phyloP scores from a whole-genome alignment of 345 rosid species.

The Dimocarpus longan region DNA sequence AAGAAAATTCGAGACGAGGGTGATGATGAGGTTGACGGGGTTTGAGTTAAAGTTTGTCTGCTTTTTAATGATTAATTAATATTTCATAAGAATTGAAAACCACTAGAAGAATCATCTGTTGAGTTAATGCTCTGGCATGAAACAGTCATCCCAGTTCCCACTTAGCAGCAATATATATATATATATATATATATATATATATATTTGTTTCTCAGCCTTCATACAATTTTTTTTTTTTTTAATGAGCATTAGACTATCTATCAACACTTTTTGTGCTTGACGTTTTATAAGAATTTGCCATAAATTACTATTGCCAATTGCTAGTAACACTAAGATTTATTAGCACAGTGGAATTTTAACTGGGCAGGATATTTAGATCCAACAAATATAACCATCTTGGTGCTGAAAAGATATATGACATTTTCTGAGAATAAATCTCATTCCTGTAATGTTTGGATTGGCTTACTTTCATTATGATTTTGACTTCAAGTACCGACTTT shows the following conservation, averaged over 20 bases:
- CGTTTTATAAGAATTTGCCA: not conserved
- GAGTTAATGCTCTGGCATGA: not conserved
- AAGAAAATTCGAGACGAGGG: no score
- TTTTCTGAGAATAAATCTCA: not conserved
- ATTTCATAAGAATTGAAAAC: constrained; percentile 2
- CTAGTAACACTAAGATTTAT: not conserved
- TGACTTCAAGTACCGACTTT: not conserved
- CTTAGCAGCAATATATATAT: constrained; percentile 2
- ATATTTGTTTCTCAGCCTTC: not conserved
- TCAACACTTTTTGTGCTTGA: not conserved
- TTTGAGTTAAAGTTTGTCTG: constrained; percentile 34
- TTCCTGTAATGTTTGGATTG: constrained; percentile 5
- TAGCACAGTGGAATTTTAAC: not conserved
- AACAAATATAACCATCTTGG: constrained; percentile 1
- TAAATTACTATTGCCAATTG: not conserved
- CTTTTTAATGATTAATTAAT: constrained; percentile 15
- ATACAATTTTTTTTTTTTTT: not conserved
- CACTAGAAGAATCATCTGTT: constrained; percentile 7
- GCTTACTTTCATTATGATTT: not conserved
- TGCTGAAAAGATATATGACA: not conserved
- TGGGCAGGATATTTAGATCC: not conserved
- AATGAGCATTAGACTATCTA: not conserved
- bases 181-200: no score
- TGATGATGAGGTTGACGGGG: no score
- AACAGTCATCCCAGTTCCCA: not conserved